These are phyloP conservation scores for Fusarium haematococcum DNA, from an alignment of 2,329 filamentous ascomycete species.

Conservation along the genomic window DNA sequence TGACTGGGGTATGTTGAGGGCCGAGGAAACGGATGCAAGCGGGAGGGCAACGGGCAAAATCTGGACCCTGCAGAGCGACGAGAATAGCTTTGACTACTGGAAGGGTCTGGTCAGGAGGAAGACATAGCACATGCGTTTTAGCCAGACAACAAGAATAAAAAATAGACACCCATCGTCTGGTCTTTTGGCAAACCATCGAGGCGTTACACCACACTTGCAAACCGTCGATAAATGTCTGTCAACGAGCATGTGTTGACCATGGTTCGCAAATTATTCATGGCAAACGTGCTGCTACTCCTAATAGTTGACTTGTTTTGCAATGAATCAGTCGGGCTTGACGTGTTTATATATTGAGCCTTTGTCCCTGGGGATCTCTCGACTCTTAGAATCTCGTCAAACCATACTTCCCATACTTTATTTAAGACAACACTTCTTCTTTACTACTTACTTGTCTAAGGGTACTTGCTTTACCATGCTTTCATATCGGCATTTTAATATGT, in stretches of 20 bases:
- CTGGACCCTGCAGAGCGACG: slow-evolving; percentile 92
- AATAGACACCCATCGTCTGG: neutral
- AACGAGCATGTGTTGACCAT: neutral
- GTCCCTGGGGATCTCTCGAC: neutral
- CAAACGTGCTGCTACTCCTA: neutral
- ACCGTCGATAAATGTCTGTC: neutral
- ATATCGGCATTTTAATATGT: neutral
- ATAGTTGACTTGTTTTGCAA: neutral
- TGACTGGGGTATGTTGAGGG: slow-evolving; percentile 91
- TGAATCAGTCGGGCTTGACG: slow-evolving; percentile 22
- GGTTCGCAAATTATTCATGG: neutral
- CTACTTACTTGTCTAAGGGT: neutral
- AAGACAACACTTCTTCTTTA: neutral
- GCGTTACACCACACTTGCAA: neutral
- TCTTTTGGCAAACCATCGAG: neutral
- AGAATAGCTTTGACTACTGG: slow-evolving; percentile 99
- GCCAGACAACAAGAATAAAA: neutral
- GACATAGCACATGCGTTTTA: slow-evolving; percentile 55
- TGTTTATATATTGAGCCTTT: neutral
- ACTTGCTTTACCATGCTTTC: neutral
- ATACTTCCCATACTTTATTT: neutral
- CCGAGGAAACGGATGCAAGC: slow-evolving; percentile 82
- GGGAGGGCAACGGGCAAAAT: slow-evolving; percentile 81
- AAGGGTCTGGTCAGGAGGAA: slow-evolving; percentile 87
- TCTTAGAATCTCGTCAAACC: neutral